phyloP scores from a whole-genome alignment of 2,329 filamentous ascomycete genomes.

The Curvularia eragrostidis region DNA sequence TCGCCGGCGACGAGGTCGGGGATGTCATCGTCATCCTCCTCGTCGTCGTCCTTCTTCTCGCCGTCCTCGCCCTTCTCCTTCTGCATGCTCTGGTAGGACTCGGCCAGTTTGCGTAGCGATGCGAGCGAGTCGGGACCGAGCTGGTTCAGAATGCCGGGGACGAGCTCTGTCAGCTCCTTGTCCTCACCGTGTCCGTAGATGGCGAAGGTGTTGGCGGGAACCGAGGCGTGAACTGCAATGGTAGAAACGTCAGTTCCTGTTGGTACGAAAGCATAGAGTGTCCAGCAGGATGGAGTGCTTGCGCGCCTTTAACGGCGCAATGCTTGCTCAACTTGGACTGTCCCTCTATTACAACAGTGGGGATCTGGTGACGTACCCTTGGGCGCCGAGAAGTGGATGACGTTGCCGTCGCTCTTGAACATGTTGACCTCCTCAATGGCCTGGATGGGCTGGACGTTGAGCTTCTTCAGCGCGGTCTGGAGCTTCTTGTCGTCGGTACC shows the following conservation, averaged over 20 bases:
- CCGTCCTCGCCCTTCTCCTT: slow-evolving; percentile 83
- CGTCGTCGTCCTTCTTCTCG: slow-evolving; percentile 70
- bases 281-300: neutral
- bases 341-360: neutral
- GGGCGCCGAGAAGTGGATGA: slow-evolving; percentile 97
- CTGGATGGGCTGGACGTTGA: slow-evolving; percentile 99
- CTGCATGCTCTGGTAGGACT: slow-evolving; percentile 99
- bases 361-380: slow-evolving; percentile 72
- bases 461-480: slow-evolving; percentile 95
- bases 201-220: slow-evolving; percentile 98
- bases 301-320: neutral
- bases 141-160: slow-evolving; percentile 99
- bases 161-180: slow-evolving; percentile 99
- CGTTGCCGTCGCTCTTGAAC: slow-evolving; percentile 99
- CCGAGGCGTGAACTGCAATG: slow-evolving; percentile 85
- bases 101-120: slow-evolving; percentile 95
- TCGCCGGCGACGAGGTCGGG: slow-evolving; percentile 95
- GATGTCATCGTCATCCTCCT: slow-evolving; percentile 80
- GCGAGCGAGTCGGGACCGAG: slow-evolving; percentile 97
- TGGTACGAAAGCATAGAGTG: neutral
- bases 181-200: slow-evolving; percentile 99
- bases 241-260: slow-evolving; percentile 18
- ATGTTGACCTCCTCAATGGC: slow-evolving; percentile 99
- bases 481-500: slow-evolving; percentile 99
- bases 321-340: neutral